Base-by-base conservation (phyloP, 139 green algal genomes). In the Chlorella sp. region DNA sequence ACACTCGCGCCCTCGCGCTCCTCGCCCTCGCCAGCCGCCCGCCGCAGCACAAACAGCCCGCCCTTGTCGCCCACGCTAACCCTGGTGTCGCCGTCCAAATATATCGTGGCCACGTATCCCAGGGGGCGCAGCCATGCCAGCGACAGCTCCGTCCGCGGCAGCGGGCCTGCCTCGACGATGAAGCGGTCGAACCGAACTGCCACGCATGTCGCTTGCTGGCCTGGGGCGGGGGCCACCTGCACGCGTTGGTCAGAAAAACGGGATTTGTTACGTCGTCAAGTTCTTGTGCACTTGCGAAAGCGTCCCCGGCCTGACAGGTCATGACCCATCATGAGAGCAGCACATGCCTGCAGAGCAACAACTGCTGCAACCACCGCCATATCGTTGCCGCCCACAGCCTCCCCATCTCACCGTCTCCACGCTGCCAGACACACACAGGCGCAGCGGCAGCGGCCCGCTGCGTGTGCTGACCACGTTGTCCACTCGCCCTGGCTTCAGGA, bases 31-130 rank as follows among this genome's bases (percentile, higher is more conserved):
- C 26, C 70, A 1, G 70, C 36, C 23, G 32, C 51, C 6, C 55
- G 55, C 15, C 74, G 47, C 57, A 82, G 76, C 76, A 82, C 76
- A 57, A 82, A 82, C 36, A 82, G 76, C 6, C 76, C 76, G 56
- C 76, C 76, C 36, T 82, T 82, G 57, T 82, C 76, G 11, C 76
- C 76, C 21, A 82, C 34, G 39, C 34, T 62, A 21, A 82, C 60
- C 16, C 76, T n/a, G 25, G 71, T 30, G 13, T 82, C 76, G 25
- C 36, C 2, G 26, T 82, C 76, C 7, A 82, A 38, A 38, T 82
- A 82, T 1, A 82, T 39, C 20, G 76, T 82, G 38, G 71, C 76
- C 26, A 82, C 56, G 28, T 73, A 82, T 38, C 76, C 76, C 60
- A 82, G 60, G 13, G 76, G 76, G 1, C 60, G 25, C 57, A 82